Percentiles rank a stretch among this genome's conserved stretches.
Conservation (phyloP, 2,329 filamentous ascomycete genomes). For the Phialophora verrucosa region DNA sequence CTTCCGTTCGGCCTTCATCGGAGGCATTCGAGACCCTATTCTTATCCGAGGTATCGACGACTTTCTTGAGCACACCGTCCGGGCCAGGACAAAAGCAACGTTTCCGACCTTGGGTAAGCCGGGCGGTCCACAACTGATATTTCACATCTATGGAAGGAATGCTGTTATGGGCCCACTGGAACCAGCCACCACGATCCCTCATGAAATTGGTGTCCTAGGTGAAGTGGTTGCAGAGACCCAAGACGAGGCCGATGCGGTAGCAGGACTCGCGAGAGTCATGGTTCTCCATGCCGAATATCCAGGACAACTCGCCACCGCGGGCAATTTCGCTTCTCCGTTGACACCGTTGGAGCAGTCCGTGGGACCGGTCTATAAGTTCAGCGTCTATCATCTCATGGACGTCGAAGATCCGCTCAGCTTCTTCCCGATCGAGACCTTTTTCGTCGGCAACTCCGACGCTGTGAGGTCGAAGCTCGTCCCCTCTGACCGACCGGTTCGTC, state of each 20-base stretch:
- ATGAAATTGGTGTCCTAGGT: not conserved
- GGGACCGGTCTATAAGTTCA: constrained; percentile 52
- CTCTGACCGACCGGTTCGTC: too few species aligned
- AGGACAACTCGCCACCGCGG: constrained; percentile 58
- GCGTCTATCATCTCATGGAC: constrained; percentile 58
- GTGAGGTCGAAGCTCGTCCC: too few species aligned
- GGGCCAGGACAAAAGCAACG: not conserved
- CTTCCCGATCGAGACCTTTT: constrained; percentile 19
- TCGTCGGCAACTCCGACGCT: not conserved
- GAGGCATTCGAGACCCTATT: constrained; percentile 55
- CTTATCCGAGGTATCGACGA: constrained; percentile 51
- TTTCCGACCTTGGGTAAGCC: not conserved
- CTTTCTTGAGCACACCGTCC: constrained; percentile 35
- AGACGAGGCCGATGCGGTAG: not conserved
- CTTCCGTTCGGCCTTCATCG: constrained; percentile 55
- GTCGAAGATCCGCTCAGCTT: constrained; percentile 40
- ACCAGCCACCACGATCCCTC: not conserved
- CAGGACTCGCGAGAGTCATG: not conserved
- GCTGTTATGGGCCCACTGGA: not conserved
- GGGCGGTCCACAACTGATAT: not conserved
- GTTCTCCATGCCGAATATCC: constrained; percentile 45
- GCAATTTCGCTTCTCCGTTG: constrained; percentile 53
- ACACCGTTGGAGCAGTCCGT: constrained; percentile 47
- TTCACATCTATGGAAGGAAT: constrained; percentile 2
- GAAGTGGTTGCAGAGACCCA: constrained; percentile 2